These are phyloP conservation scores for Gracilariopsis chorda DNA, from an alignment of 23 red algal species.

Conservation along the genomic window DNA sequence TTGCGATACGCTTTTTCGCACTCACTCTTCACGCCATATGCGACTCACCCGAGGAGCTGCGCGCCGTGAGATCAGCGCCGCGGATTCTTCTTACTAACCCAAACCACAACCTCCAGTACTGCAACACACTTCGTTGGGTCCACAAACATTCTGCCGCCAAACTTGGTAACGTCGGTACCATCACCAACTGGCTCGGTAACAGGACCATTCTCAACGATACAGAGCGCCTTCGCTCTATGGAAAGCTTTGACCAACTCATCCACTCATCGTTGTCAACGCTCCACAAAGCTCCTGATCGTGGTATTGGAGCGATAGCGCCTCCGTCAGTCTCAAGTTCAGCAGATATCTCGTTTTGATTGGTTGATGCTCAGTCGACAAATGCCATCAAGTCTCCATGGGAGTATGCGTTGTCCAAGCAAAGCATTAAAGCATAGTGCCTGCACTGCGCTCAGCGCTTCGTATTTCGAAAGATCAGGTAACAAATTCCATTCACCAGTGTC, in stretches of 20 bases:
- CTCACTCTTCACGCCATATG: no score
- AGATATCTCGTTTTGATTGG: neutral
- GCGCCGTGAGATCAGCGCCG: no score
- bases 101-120: no score
- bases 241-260: constrained; percentile 54
- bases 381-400: constrained; percentile 33
- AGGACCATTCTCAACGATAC: no score
- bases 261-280: constrained; percentile 64
- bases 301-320: constrained; percentile 65
- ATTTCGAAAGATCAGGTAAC: neutral
- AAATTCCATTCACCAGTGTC: neutral
- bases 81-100: no score
- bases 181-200: no score
- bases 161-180: no score
- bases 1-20: no score
- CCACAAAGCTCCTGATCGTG: constrained; percentile 12
- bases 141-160: no score
- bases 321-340: constrained; percentile 78
- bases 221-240: no score
- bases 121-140: no score
- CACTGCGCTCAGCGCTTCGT: constrained; percentile 41
- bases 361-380: constrained; percentile 34
- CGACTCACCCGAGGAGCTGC: no score
- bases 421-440: constrained; percentile 59
- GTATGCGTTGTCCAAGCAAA: constrained; percentile 74